Evolutionary conservation across 768 basidiomycete species (phyloP).

Genomic region (Naematelia aurantialba): DNA sequence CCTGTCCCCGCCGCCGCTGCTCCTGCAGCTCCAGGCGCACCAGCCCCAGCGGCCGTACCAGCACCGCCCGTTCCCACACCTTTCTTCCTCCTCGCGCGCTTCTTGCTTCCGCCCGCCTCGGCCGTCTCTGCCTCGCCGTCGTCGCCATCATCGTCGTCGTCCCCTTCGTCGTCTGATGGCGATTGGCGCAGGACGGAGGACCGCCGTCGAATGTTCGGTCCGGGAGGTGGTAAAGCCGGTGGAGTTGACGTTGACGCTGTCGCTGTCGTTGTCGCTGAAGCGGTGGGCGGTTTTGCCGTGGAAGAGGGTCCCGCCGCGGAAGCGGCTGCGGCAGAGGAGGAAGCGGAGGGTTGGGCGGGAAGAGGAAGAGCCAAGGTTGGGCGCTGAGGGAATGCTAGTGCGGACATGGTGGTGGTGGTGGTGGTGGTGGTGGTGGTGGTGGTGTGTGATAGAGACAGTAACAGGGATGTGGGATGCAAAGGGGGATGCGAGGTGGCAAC

Average conservation of each 20-base stretch:
- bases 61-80: not conserved
- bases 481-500: too few relatives aligned
- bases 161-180: conserved; percentile 24
- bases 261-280: not conserved
- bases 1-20: not conserved
- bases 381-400: not conserved
- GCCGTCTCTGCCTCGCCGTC: conserved; percentile 5
- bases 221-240: conserved; percentile 7
- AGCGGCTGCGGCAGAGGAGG: not conserved
- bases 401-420: not conserved
- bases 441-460: too few relatives aligned
- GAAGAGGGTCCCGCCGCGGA: not conserved
- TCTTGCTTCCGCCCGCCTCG: conserved; percentile 14
- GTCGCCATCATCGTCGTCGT: conserved; percentile 15
- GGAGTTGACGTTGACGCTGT: conserved; percentile 5
- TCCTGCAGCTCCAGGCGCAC: not conserved
- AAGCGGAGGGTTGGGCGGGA: not conserved
- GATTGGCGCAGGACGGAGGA: conserved; percentile 14
- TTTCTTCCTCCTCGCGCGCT: conserved; percentile 5
- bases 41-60: not conserved
- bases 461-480: too few relatives aligned
- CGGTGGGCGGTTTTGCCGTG: not conserved
- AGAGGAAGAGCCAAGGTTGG: not conserved
- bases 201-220: conserved; percentile 1
- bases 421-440: too few relatives aligned